Evolutionary conservation across 495 filamentous ascomycete genomes (phyloP).

Genomic region (Penicillium atrosanguineum): DNA sequence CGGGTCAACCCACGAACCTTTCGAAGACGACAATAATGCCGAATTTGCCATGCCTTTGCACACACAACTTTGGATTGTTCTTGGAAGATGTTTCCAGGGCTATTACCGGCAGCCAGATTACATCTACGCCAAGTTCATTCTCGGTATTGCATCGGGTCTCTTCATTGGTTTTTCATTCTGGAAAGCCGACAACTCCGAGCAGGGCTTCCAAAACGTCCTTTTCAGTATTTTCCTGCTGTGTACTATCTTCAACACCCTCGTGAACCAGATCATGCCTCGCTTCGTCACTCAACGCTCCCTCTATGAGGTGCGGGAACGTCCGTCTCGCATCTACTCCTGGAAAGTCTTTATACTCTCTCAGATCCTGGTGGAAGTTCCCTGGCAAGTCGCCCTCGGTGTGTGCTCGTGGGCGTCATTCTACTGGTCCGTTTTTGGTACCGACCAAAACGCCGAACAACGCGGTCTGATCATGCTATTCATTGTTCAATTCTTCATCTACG

Average conservation of each 20-base stretch:
- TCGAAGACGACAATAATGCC: conserved; percentile 17
- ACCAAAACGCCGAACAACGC: conserved; percentile 38
- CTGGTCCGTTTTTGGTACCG: conserved; percentile 42
- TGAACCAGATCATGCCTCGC: conserved; percentile 55
- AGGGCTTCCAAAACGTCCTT: conserved; percentile 80
- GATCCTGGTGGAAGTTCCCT: conserved; percentile 52
- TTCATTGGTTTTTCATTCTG: conserved; percentile 91
- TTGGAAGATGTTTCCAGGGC: conserved; percentile 43
- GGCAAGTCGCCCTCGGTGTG: conserved; percentile 41
- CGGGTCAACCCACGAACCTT: conserved; percentile 11
- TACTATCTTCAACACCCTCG: conserved; percentile 68
- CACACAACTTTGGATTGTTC: conserved; percentile 47
- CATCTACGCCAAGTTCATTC: conserved; percentile 46
- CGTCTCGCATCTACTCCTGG: conserved; percentile 52
- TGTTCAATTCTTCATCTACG: conserved; percentile 47
- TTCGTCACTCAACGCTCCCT: conserved; percentile 48
- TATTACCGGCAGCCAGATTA: conserved; percentile 55
- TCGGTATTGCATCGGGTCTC: conserved; percentile 50
- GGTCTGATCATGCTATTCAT: conserved; percentile 52
- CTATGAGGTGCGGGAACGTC: conserved; percentile 51
- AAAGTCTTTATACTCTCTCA: conserved; percentile 49
- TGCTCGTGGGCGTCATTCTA: conserved; percentile 49
- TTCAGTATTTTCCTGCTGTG: conserved; percentile 80
- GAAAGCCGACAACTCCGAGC: conserved; percentile 60
- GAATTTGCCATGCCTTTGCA: conserved; percentile 53